Conservation (phyloP, 257 asterid genomes). For the Perilla frutescens region DNA sequence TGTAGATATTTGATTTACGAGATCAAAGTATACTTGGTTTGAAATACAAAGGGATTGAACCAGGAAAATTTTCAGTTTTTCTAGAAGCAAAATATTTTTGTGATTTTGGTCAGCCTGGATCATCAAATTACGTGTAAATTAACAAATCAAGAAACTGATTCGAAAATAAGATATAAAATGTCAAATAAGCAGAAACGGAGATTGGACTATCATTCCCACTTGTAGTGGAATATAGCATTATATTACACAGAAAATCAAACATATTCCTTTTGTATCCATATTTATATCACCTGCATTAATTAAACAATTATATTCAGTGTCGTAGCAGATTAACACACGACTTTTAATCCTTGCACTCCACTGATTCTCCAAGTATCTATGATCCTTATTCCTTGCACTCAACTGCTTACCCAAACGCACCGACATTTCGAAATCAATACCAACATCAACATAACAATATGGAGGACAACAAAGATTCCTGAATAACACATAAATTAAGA, state of each 20-base stretch:
- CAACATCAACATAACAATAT: slow-evolving; percentile 15
- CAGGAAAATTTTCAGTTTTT: no score
- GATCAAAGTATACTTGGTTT: no score
- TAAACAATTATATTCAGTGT: neutral
- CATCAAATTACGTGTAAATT: neutral
- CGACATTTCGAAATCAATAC: neutral
- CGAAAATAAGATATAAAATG: neutral
- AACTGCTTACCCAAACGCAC: neutral
- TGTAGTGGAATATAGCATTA: slow-evolving; percentile 21
- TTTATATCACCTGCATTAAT: slow-evolving; percentile 15
- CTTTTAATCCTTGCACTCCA: slow-evolving; percentile 1
- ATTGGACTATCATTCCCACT: slow-evolving; percentile 24
- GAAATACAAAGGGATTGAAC: no score
- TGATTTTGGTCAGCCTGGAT: neutral
- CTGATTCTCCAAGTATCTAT: slow-evolving; percentile 3
- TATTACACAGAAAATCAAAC: slow-evolving; percentile 8
- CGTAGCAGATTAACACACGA: neutral
- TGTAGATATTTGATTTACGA: no score
- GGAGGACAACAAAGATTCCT: neutral
- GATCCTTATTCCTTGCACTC: slow-evolving; percentile 29
- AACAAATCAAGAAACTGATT: neutral
- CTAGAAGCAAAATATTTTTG: neutral
- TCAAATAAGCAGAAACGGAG: slow-evolving; percentile 24
- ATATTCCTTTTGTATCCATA: slow-evolving; percentile 26
- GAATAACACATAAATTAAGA: neutral